Base-by-base conservation (phyloP, 768 basidiomycete species). In the Boletales sp. region DNA sequence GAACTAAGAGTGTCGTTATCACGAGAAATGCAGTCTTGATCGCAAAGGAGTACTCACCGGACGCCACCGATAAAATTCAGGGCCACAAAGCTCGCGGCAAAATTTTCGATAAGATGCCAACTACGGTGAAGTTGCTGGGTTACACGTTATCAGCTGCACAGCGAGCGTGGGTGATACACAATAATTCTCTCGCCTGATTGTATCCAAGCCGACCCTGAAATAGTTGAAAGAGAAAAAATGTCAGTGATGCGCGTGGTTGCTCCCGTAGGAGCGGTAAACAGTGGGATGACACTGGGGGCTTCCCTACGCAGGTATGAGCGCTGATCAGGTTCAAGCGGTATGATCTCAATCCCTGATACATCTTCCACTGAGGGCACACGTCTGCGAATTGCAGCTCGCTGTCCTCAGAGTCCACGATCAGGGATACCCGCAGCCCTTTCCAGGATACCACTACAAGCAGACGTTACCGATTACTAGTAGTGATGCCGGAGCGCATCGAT, bases 261-360 rank as follows among this genome's bases (percentile, higher is more conserved):
- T 74, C 71, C 67, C 62, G 58, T 52, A 51, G 66, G 59, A 68
- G 73, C 69, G 71, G 65, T 56, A 63, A 38, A 67, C 64, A 66
- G 68, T 65, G 70, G 71, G 72, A 67, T 60, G 72, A 85, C 74
- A 81, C 86, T 86, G 76, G 49, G 75, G 87, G 86, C 86, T 90
- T 94, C 90, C 90, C 90, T 92, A 90, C 91, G 92, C 91, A 91
- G 89, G 88, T 90, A 78, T 92, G 79, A 90, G 82, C 87, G 78
- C 90, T 91, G 86, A 80, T 90, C 92, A 94, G 90, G 91, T 93
- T 93, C 88, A 71, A 82, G 84, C 92, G 90, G 91, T 94, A 82
- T 94, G 53, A 88, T 94, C 92, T 94, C 91, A 94, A 91, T 72
- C 90, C 81, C 72, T 69, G 72, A 70, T 69, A 70, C 65, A 48